phyloP scores from a whole-genome alignment of 176 grass and related monocot species.

The Elaeis guineensis region DNA sequence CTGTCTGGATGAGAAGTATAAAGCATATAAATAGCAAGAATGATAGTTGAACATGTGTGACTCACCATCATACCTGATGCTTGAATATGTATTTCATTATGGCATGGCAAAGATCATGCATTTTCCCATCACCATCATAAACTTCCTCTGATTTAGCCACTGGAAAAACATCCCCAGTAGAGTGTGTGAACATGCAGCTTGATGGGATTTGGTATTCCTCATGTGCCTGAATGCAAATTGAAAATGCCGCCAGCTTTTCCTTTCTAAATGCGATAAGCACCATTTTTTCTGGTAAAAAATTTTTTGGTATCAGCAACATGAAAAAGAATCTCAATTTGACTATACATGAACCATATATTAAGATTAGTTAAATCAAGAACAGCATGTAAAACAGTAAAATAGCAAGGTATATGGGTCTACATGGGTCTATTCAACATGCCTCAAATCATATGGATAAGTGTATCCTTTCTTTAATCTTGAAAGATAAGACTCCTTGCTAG shows the following conservation, averaged over 20 bases:
- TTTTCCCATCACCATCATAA: background rate
- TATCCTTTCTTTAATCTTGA: no score
- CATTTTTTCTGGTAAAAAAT: slow-evolving; percentile 1
- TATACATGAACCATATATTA: no score
- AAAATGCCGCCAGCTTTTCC: slow-evolving; percentile 8
- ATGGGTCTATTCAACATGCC: no score
- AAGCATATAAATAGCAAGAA: background rate
- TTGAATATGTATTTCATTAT: slow-evolving; percentile 37
- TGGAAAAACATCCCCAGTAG: slow-evolving; percentile 11
- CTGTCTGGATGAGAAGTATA: no score
- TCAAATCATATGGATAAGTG: no score
- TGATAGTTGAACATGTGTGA: slow-evolving; percentile 27
- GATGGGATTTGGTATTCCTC: slow-evolving; percentile 13
- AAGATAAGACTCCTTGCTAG: no score
- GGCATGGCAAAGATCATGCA: slow-evolving; percentile 15
- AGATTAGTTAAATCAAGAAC: no score
- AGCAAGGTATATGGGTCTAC: no score
- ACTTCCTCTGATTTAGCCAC: slow-evolving; percentile 1
- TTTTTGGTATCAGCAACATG: background rate
- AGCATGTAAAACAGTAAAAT: no score
- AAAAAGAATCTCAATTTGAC: no score
- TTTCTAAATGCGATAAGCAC: background rate
- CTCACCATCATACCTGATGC: slow-evolving; percentile 99
- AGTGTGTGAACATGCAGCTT: background rate
- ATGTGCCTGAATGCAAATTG: background rate